Evolutionary conservation across 2,329 filamentous ascomycete genomes (phyloP), one percentile per base, ranked within the genome.

Genomic region (Tolypocladium amazonense): DNA sequence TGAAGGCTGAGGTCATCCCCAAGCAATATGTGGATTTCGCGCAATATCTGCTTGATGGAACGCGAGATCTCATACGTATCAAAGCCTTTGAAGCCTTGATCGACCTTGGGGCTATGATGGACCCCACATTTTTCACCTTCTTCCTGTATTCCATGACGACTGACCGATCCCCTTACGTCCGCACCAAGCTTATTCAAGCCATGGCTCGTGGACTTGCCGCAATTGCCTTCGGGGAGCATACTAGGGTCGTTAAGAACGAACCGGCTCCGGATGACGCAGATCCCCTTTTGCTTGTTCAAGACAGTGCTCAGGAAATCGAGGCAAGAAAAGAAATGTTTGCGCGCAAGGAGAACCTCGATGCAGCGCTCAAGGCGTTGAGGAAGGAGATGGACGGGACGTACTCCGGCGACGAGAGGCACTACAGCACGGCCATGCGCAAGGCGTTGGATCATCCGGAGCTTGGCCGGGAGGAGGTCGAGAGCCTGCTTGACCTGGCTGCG

Each of bases 31-130:
- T 81, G 43, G 80, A 84, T 60, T 87, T 88, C 67, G 77, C 82
- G 27, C 82, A 85, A 64, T 88, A 88, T 66, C 74, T 87, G 12
- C 81, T 86, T 64, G 86, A 88, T 65, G 83, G 80, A 60, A 88
- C 83, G 7, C 74, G 78, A 56, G 85, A 88, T 63, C 72, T 80
- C 43, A 83, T 88, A 57, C 82, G 86, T 27, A 81, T 88, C 71
- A 87, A 87, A 70, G 84, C 84, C 1, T 88, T 85, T 59, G 82
- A 88, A 65, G 79, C 81, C 12, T 72, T 89, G 53, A 77, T 88
- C 43, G 83, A 88, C 62, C 77, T 88, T n/a, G 84, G 84, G 0
- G 78, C 80, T 56, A 74, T 88, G 65, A 74, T 80, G 64, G 81
- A 84, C 58, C 75, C 81, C 2, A 71, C 73, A 1, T 77, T 88